Evolutionary conservation across 1,284 basidiomycete genomes (phyloP).

Genomic region (Puccinia horiana): DNA sequence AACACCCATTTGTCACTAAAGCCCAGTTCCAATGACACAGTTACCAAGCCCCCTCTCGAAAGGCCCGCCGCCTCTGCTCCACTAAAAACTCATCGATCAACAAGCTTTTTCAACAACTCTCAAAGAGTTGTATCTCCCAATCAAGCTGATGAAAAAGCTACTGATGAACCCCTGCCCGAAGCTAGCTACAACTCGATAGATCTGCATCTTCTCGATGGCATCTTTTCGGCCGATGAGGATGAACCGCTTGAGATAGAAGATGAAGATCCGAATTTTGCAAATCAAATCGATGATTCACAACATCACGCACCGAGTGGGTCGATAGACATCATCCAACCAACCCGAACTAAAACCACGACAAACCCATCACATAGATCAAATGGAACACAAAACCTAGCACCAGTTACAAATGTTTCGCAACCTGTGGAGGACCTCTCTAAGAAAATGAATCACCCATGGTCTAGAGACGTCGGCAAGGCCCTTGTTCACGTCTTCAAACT

Average conservation of each 20-base stretch:
- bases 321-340: slow-evolving; percentile 22
- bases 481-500: slow-evolving; percentile 72
- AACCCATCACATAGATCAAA: not conserved
- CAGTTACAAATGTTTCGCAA: not conserved
- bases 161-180: not conserved
- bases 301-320: slow-evolving; percentile 4
- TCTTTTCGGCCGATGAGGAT: slow-evolving; percentile 20
- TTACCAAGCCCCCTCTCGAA: not conserved
- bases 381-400: not conserved
- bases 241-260: not conserved
- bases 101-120: not conserved
- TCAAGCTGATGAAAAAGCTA: not conserved
- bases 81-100: not conserved
- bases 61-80: not conserved
- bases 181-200: slow-evolving; percentile 4
- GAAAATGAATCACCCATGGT: slow-evolving; percentile 61
- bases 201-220: slow-evolving; percentile 7
- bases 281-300: not conserved
- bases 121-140: not conserved
- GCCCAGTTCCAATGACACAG: not conserved
- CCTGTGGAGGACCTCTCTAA: slow-evolving; percentile 30
- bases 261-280: not conserved
- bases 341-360: not conserved
- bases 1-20: not conserved
- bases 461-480: slow-evolving; percentile 66